These are phyloP conservation scores for Triticum dicoccoides DNA, from an alignment of 176 grass and related monocot species.

Conservation along the genomic window DNA sequence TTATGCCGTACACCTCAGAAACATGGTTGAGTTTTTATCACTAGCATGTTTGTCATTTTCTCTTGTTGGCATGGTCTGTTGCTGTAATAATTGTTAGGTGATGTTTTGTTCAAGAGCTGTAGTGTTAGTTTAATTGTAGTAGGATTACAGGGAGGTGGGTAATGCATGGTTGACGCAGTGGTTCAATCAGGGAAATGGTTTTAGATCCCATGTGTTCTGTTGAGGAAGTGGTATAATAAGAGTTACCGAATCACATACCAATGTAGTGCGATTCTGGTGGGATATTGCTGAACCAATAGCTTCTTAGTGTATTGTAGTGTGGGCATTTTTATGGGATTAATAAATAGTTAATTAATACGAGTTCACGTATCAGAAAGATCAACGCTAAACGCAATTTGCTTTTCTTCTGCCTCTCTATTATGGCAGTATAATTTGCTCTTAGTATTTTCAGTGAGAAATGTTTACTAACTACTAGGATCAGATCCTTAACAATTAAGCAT, in stretches of 20 bases:
- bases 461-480: neutral
- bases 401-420: neutral
- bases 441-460: neutral
- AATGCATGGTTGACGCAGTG: neutral
- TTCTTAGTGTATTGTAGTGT: neutral
- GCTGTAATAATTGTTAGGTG: neutral
- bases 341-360: neutral
- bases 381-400: neutral
- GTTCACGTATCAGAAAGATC: slow-evolving; percentile 6
- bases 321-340: neutral
- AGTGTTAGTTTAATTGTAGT: neutral
- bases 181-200: neutral
- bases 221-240: neutral
- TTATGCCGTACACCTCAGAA: neutral
- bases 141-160: neutral
- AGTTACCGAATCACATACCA: neutral
- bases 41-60: neutral
- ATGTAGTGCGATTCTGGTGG: neutral
- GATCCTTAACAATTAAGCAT: neutral
- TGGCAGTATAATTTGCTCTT: neutral
- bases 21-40: neutral
- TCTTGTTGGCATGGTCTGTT: neutral
- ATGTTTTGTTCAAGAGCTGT: neutral
- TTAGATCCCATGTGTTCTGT: neutral
- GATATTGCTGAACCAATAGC: neutral